Evolutionary conservation across 2,329 filamentous ascomycete species (phyloP), one percentile per base, ranked within the genome.

Genomic region (Pseudogymnoascus destructans): DNA sequence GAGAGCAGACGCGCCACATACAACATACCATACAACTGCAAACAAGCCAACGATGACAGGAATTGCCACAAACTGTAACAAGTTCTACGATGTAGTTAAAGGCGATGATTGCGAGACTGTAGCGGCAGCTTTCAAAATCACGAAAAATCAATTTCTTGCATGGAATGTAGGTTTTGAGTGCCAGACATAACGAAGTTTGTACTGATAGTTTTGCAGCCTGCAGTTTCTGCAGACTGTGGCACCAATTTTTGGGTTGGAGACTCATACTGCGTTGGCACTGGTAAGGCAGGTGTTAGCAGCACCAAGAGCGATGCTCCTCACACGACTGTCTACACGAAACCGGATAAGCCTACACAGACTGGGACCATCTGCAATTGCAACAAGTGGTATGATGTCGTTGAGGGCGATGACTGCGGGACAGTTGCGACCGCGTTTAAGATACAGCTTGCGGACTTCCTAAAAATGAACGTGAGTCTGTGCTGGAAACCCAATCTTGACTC

Each of bases 251-350:
- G 64, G 63, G 13, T 58, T 3, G 57, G 55, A 7, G 40, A 68
- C 10, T 58, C 65, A 1, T 70, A 70, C 60, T 69, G 68, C 40
- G 66, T 69, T 13, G 58, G 67, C 19, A 38, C 35, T 19, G 54
- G 54, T 2, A 57, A 25, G 5, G 10, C n/a, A 57, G 55, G 33
- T 42, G 55, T 46, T 25, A 30, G 55, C 32, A 27, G 27, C 55
- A 57, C 38, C 33, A 25, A 56, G 11, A 49, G 42, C 17, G 21
- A 36, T 13, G 55, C 55, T 46, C 55, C 55, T 46, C 55, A 46
- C 27, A 57, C 55, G 3, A 57, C 55, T 27, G 27, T 57, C 13
- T 19, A 57, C 21, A 57, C 55, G 13, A 46, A 13, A 17, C 33
- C 55, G 17, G 55, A 46, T 57, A 36, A 38, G 13, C 46, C 46